Percentiles rank a stretch among this genome's conserved stretches.
Conservation (phyloP, 257 asterid genomes). For the Capsicum rhomboideum region DNA sequence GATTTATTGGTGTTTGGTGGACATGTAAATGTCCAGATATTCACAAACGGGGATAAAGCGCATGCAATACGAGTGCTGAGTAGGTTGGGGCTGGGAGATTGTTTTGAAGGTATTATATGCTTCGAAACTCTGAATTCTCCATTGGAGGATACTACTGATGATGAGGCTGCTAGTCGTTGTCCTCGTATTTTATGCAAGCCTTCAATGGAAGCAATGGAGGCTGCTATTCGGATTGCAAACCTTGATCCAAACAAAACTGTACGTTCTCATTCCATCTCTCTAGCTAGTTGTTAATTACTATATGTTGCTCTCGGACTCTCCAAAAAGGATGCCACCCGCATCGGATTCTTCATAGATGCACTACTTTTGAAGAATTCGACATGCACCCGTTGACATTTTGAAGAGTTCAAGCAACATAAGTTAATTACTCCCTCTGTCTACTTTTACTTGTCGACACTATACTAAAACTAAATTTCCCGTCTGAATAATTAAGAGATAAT, state of each 20-base stretch:
- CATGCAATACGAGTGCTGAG: conserved; percentile 61
- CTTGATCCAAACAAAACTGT: conserved; percentile 75
- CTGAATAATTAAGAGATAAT: too few relatives aligned
- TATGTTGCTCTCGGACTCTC: too few relatives aligned
- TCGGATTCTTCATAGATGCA: too few relatives aligned
- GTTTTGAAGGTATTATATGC: conserved; percentile 84
- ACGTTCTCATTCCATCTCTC: too few relatives aligned
- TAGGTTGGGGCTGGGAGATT: conserved; percentile 68
- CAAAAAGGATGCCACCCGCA: too few relatives aligned
- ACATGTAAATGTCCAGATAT: conserved; percentile 37
- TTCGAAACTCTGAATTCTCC: conserved; percentile 76
- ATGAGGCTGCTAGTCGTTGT: too few relatives aligned
- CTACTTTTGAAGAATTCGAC: too few relatives aligned
- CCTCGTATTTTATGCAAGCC: conserved; percentile 62
- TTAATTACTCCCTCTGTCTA: neutral
- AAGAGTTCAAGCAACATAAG: too few relatives aligned
- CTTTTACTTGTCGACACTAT: neutral
- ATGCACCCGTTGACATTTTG: too few relatives aligned
- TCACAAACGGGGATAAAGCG: conserved; percentile 73
- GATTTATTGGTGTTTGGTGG: too few relatives aligned
- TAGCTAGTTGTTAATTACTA: too few relatives aligned
- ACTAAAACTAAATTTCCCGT: too few relatives aligned
- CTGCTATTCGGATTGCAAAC: conserved; percentile 58
- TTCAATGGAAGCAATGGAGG: conserved; percentile 55
- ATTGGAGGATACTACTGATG: neutral